Evolutionary conservation across 1,284 basidiomycete genomes (phyloP).

Genomic region (Cystobasidium pallidum): DNA sequence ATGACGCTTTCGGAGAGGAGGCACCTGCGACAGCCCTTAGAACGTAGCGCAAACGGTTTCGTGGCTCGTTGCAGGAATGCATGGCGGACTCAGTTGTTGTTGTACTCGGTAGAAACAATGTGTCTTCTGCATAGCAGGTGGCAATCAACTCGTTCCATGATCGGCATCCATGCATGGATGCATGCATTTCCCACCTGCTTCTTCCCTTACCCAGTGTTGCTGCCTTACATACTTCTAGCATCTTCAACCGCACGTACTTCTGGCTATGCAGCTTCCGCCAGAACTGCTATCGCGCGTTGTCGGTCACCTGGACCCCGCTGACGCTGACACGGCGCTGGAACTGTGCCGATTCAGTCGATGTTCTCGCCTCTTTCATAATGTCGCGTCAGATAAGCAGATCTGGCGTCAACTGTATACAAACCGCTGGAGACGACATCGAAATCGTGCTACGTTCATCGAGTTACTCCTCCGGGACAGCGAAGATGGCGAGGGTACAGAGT

Average conservation of each 20-base stretch:
- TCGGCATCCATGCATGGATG: background rate
- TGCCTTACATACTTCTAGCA: too few species aligned
- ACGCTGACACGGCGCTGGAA: constrained; percentile 8
- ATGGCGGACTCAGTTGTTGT: background rate
- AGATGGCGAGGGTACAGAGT: constrained; percentile 7
- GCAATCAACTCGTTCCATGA: background rate
- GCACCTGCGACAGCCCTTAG: background rate
- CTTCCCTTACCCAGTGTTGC: too few species aligned
- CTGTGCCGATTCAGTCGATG: constrained; percentile 33
- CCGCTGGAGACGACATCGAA: constrained; percentile 34
- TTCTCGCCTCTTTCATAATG: constrained; percentile 24
- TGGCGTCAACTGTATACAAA: constrained; percentile 29
- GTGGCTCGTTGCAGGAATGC: too few species aligned
- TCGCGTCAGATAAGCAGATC: constrained; percentile 16
- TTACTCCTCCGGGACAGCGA: constrained; percentile 16
- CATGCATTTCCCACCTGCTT: background rate
- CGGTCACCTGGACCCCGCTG: constrained; percentile 18
- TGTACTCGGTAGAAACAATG: background rate
- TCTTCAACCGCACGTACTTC: background rate
- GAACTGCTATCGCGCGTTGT: constrained; percentile 33
- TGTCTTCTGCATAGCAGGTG: background rate
- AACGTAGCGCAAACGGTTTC: background rate
- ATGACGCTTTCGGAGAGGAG: constrained; percentile 36
- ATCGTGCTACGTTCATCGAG: constrained; percentile 3
- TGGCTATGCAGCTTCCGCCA: constrained; percentile 20